Evolutionary conservation across 306 rosid genomes (phyloP).

Genomic region (Comarum palustre): DNA sequence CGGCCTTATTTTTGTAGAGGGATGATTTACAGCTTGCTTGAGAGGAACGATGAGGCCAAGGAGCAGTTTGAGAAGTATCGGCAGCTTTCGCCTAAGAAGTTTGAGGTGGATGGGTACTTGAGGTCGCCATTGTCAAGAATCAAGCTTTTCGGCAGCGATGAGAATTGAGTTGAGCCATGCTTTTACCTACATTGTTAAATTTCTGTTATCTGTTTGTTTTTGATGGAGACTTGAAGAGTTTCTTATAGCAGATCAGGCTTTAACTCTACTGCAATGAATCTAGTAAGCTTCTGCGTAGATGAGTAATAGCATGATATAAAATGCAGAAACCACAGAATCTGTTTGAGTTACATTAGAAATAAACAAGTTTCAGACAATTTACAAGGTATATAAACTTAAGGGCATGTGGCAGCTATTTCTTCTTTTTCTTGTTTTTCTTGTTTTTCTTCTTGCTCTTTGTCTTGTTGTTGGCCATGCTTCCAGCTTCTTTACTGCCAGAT

Average conservation of each 20-base stretch:
- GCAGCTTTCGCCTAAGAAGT: constrained; percentile 76
- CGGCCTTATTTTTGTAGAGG: constrained; percentile 88
- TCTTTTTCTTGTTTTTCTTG: constrained; percentile 4
- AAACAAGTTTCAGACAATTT: neutral
- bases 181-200: neutral
- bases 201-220: neutral
- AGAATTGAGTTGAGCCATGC: constrained; percentile 35
- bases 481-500: neutral
- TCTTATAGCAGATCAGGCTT: neutral
- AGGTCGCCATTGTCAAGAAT: constrained; percentile 71
- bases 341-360: neutral
- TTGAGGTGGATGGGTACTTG: constrained; percentile 83
- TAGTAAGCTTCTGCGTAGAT: neutral
- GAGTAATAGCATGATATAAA: neutral
- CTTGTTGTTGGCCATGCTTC: constrained; percentile 9
- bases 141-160: constrained; percentile 70
- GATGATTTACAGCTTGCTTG: constrained; percentile 84
- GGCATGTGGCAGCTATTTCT: neutral
- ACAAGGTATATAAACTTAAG: neutral
- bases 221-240: neutral
- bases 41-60: constrained; percentile 68
- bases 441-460: neutral
- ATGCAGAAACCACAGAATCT: neutral
- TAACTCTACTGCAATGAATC: neutral
- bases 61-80: constrained; percentile 71